Conservation (phyloP, 179 eudicot genomes). For the Gypsophila paniculata region DNA sequence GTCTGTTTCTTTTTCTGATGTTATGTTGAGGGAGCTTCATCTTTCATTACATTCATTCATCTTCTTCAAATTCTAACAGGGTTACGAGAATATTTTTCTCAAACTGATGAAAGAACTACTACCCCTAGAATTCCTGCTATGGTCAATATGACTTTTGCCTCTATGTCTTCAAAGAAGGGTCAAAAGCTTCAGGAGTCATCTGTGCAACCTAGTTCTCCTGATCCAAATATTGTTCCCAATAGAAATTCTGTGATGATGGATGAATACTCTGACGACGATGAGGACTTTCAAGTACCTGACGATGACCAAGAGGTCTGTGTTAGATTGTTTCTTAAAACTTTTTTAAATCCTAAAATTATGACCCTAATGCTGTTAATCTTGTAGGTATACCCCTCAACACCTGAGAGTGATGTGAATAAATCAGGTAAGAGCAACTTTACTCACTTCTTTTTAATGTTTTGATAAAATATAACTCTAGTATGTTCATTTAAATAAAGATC, state of each 20-base stretch:
- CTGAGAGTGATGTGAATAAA: no score
- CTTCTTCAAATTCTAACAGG: slow-evolving; percentile 47
- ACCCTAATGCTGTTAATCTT: no score
- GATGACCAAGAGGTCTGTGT: slow-evolving; percentile 62
- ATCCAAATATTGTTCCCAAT: slow-evolving; percentile 55
- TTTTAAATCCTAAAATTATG: no score
- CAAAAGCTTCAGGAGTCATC: slow-evolving; percentile 49
- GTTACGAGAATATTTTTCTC: slow-evolving; percentile 85
- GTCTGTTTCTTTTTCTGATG: slow-evolving; percentile 6
- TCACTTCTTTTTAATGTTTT: neutral
- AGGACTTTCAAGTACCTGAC: slow-evolving; percentile 75
- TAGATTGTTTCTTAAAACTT: no score
- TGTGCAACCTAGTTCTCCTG: slow-evolving; percentile 39
- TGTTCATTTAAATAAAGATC: neutral
- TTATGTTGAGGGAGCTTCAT: neutral
- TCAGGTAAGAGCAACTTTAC: slow-evolving; percentile 13
- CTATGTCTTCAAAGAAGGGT: slow-evolving; percentile 59
- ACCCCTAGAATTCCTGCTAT: slow-evolving; percentile 94
- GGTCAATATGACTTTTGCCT: slow-evolving; percentile 89
- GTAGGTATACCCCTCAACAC: no score
- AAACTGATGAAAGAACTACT: slow-evolving; percentile 75
- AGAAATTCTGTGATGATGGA: slow-evolving; percentile 73
- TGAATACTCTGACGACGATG: slow-evolving; percentile 94
- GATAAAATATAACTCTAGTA: neutral
- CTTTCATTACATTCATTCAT: neutral